Evolutionary conservation across 768 basidiomycete species (phyloP).

Genomic region (Hypsizygus marmoreus): DNA sequence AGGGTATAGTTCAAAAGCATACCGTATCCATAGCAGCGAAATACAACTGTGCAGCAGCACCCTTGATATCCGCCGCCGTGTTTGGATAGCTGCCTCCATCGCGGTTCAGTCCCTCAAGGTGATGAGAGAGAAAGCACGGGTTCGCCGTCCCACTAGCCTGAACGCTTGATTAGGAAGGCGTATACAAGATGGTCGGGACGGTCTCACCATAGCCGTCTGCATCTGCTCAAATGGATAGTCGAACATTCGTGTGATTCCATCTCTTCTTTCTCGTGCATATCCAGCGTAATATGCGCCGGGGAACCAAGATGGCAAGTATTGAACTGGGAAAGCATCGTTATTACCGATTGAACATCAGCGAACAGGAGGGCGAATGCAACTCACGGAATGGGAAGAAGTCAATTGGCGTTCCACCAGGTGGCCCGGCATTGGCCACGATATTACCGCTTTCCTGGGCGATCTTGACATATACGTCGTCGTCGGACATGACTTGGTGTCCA

Average conservation of each 20-base stretch:
- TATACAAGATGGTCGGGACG: background rate
- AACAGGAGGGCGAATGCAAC: background rate
- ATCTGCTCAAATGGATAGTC: conserved; percentile 33
- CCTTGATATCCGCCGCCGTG: conserved; percentile 21
- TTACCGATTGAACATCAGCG: background rate
- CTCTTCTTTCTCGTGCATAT: conserved; percentile 32
- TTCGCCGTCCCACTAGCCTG: conserved; percentile 16
- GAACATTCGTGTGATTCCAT: conserved; percentile 29
- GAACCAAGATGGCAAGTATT: conserved; percentile 39
- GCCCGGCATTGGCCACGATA: conserved; percentile 7
- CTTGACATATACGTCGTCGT: conserved; percentile 17
- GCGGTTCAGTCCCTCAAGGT: conserved; percentile 7
- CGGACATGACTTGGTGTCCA: conserved; percentile 17
- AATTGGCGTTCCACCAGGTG: conserved; percentile 13
- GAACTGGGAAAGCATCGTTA: conserved; percentile 26
- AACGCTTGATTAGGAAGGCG: background rate
- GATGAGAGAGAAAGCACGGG: conserved; percentile 15
- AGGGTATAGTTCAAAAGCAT: background rate
- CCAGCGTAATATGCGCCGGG: conserved; percentile 39
- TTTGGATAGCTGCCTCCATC: conserved; percentile 4
- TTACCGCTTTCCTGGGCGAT: conserved; percentile 6
- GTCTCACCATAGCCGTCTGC: conserved; percentile 27
- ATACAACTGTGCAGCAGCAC: conserved; percentile 31
- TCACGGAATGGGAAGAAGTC: conserved; percentile 22
- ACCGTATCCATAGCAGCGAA: conserved; percentile 40